These are phyloP conservation scores for Cronartium quercuum DNA, from an alignment of 1,284 basidiomycete species.

Conservation along the genomic window DNA sequence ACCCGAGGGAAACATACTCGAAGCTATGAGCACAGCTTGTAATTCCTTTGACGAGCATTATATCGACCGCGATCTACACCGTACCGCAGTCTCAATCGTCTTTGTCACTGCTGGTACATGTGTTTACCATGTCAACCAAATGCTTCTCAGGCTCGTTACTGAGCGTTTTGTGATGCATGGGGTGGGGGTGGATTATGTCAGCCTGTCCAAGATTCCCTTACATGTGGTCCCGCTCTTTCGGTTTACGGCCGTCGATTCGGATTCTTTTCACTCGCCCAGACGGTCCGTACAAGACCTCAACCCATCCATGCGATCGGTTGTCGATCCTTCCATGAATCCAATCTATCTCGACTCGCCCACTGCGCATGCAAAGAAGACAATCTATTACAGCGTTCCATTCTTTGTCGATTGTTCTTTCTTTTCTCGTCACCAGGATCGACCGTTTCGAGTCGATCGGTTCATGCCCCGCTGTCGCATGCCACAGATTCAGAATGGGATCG, in stretches of 20 bases:
- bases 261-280: not conserved
- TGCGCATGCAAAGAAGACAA: slow-evolving; percentile 44
- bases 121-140: slow-evolving; percentile 86
- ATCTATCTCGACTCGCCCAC: slow-evolving; percentile 44
- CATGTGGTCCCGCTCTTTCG: slow-evolving; percentile 61
- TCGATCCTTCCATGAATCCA: slow-evolving; percentile 32
- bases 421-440: slow-evolving; percentile 76
- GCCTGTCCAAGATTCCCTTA: slow-evolving; percentile 82
- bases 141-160: slow-evolving; percentile 81
- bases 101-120: slow-evolving; percentile 90
- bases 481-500: slow-evolving; percentile 80
- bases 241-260: slow-evolving; percentile 41
- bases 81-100: slow-evolving; percentile 81
- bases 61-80: slow-evolving; percentile 84
- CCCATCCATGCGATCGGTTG: slow-evolving; percentile 5
- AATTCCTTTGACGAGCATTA: slow-evolving; percentile 93
- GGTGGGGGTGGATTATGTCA: slow-evolving; percentile 79
- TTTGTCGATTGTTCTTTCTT: slow-evolving; percentile 74
- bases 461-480: slow-evolving; percentile 86
- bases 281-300: not conserved
- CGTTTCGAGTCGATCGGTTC: slow-evolving; percentile 81
- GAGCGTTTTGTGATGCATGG: slow-evolving; percentile 95
- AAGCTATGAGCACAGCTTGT: slow-evolving; percentile 85
- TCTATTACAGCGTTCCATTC: slow-evolving; percentile 49
- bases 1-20: slow-evolving; percentile 88